phyloP scores from a whole-genome alignment of 257 asterid genomes.

The Solanum pinnatisectum region DNA sequence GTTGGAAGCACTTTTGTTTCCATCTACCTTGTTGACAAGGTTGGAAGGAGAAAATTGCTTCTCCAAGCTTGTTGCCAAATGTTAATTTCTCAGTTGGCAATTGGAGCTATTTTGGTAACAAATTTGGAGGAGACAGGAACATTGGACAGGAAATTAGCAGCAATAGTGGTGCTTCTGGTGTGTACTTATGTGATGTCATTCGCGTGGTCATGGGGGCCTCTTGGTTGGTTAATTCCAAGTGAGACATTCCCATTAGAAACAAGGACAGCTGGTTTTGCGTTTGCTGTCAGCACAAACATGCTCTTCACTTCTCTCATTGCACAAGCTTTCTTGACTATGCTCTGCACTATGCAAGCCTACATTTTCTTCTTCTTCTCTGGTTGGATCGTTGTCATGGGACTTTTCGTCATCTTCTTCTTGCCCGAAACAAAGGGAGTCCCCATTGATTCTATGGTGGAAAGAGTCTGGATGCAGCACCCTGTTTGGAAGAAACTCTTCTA shows the following conservation, averaged over 20 bases:
- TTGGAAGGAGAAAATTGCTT: constrained; percentile 3
- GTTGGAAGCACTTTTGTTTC: constrained; percentile 8
- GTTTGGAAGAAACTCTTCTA: constrained; percentile 19
- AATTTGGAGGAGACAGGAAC: constrained; percentile 34
- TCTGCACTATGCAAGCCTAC: constrained; percentile 24
- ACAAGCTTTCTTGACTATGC: constrained; percentile 26
- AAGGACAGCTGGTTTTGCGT: constrained; percentile 57
- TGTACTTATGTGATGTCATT: constrained; percentile 60
- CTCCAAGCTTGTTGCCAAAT: constrained; percentile 6
- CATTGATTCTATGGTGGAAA: constrained; percentile 14
- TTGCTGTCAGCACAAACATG: constrained; percentile 52
- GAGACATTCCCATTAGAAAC: constrained; percentile 68
- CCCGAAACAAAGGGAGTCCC: constrained; percentile 33
- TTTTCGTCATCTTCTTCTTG: constrained; percentile 19
- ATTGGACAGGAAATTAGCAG: constrained; percentile 18
- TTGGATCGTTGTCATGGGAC: constrained; percentile 22
- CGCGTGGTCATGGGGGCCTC: constrained; percentile 87
- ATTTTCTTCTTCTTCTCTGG: constrained; percentile 30
- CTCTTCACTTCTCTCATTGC: constrained; percentile 25
- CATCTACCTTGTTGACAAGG: constrained; percentile 1
- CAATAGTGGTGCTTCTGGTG: constrained; percentile 39
- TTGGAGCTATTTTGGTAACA: constrained; percentile 29
- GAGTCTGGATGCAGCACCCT: constrained; percentile 25
- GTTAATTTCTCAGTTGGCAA: constrained; percentile 25
- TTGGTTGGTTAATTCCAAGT: constrained; percentile 72